Evolutionary conservation across 441 rosid species (phyloP).

Genomic region (Brassica balearica): DNA sequence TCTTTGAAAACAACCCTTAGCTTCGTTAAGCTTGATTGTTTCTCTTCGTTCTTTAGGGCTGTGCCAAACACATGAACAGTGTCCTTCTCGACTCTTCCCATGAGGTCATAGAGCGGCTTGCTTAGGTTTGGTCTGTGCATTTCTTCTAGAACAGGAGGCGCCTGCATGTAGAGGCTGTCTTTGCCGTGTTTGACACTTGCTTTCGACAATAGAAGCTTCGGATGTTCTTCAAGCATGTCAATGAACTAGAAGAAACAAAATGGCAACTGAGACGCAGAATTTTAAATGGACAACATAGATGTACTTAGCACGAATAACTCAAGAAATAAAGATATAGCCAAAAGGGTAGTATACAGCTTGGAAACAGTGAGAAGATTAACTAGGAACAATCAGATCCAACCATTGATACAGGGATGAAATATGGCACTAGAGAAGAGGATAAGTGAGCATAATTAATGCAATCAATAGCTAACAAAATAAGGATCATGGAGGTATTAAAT

Average conservation of each 20-base stretch:
- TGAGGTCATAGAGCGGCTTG: constrained; percentile 68
- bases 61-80: constrained; percentile 72
- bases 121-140: constrained; percentile 78
- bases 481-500: constrained; percentile 9
- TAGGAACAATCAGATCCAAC: constrained; percentile 2
- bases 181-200: constrained; percentile 71
- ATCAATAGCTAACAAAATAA: constrained; percentile 5
- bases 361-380: not conserved
- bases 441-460: not conserved
- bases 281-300: too few relatives aligned
- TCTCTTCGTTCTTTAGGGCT: constrained; percentile 57
- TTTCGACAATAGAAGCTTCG: constrained; percentile 71
- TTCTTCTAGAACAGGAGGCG: constrained; percentile 92
- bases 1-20: constrained; percentile 74
- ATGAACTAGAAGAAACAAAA: constrained; percentile 60
- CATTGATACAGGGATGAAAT: constrained; percentile 1
- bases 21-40: constrained; percentile 65
- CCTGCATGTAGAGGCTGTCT: constrained; percentile 86
- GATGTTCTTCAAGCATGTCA: constrained; percentile 76
- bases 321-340: not conserved
- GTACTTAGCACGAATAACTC: not conserved
- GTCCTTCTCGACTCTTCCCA: constrained; percentile 71
- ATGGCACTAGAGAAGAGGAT: constrained; percentile 6
- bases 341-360: not conserved
- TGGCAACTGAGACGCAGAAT: not conserved